A percentile compares a stretch with the other conserved stretches of the same genome.
These are phyloP conservation scores for Bathelium albidoporum DNA, from an alignment of 495 filamentous ascomycete genomes.

Conservation along the genomic window DNA sequence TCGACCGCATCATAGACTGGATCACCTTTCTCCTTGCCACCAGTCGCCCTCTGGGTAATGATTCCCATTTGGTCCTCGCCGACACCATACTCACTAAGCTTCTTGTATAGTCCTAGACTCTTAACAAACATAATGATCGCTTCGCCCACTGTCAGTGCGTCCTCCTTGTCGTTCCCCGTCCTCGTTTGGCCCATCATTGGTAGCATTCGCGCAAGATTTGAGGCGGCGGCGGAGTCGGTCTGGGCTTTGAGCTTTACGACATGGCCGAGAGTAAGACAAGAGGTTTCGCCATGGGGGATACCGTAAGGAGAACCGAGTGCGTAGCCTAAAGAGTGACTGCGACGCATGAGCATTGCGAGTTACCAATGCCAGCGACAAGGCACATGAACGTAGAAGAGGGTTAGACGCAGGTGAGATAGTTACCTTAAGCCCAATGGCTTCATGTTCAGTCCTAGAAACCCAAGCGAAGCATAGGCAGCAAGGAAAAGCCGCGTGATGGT, in stretches of 20 bases:
- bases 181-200: constrained; percentile 27
- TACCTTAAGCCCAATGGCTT: constrained; percentile 13
- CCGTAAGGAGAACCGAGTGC: constrained; percentile 40
- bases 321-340: constrained; percentile 36
- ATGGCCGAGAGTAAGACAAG: constrained; percentile 37
- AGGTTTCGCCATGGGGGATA: constrained; percentile 44
- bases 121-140: constrained; percentile 29
- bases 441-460: constrained; percentile 34
- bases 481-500: constrained; percentile 37
- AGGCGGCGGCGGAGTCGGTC: constrained; percentile 31
- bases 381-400: background rate
- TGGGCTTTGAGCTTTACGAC: constrained; percentile 37
- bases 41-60: constrained; percentile 29
- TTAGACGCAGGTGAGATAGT: background rate
- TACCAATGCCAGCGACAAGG: background rate
- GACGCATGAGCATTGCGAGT: background rate
- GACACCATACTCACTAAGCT: constrained; percentile 29
- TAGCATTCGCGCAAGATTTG: constrained; percentile 34
- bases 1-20: constrained; percentile 27
- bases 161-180: constrained; percentile 31
- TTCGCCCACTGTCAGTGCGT: constrained; percentile 29
- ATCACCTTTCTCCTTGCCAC: constrained; percentile 22
- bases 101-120: constrained; percentile 25
- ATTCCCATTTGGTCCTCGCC: constrained; percentile 26
- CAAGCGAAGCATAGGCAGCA: constrained; percentile 35